phyloP scores from a whole-genome alignment of 192 early-diverging fungal species.

The Blastocladiella britannica region DNA sequence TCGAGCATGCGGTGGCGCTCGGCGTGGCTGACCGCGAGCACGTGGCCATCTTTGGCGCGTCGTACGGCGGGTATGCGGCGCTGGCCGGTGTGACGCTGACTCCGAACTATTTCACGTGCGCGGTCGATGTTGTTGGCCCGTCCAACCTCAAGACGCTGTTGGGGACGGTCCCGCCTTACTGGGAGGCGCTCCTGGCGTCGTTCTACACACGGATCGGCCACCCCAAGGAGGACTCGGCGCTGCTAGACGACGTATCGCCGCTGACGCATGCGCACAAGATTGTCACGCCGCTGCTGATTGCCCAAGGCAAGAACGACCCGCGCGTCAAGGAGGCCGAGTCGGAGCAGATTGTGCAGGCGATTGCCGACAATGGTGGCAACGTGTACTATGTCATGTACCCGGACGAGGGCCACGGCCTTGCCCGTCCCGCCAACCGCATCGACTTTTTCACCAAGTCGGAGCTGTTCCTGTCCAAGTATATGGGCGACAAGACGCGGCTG shows the following conservation, averaged over 20 bases:
- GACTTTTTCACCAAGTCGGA: slow-evolving; percentile 13
- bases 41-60: slow-evolving; percentile 16
- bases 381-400: slow-evolving; percentile 16
- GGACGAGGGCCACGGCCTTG: slow-evolving; percentile 20
- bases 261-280: slow-evolving; percentile 16
- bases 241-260: slow-evolving; percentile 10
- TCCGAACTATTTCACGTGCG: slow-evolving; percentile 16
- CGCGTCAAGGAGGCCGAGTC: slow-evolving; percentile 19
- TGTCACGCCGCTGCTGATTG: slow-evolving; percentile 14
- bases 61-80: slow-evolving; percentile 16
- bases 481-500: slow-evolving; percentile 4
- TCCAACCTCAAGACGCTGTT: slow-evolving; percentile 14
- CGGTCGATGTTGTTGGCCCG: slow-evolving; percentile 18
- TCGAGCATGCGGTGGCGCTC: slow-evolving; percentile 14
- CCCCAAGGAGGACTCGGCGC: slow-evolving; percentile 12
- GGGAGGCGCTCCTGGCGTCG: slow-evolving; percentile 7
- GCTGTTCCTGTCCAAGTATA: slow-evolving; percentile 11
- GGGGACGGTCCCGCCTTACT: slow-evolving; percentile 13
- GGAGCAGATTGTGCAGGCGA: slow-evolving; percentile 17
- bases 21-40: slow-evolving; percentile 13
- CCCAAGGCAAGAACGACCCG: slow-evolving; percentile 18
- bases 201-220: slow-evolving; percentile 12
- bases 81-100: slow-evolving; percentile 20
- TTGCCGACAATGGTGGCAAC: slow-evolving; percentile 9
- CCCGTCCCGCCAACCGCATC: slow-evolving; percentile 15